These are phyloP conservation scores for Plasmodium fragile DNA, from an alignment of 169 alveolate genomes.

Conservation along the genomic window DNA sequence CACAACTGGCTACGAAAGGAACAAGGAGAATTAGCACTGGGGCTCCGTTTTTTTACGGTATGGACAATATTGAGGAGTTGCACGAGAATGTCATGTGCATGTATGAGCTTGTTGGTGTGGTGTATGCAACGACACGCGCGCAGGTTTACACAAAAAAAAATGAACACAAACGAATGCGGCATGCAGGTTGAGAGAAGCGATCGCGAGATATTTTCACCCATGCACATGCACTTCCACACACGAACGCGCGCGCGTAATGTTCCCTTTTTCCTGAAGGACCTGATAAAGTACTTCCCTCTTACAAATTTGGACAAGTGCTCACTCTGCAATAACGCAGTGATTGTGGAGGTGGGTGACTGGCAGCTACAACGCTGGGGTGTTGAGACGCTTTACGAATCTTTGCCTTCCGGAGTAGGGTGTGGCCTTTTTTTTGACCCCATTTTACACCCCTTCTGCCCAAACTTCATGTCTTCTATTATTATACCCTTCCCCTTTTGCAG, in stretches of 20 bases:
- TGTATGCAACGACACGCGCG: neutral
- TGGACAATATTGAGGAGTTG: neutral
- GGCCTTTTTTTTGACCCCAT: too few relatives aligned
- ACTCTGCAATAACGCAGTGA: constrained; percentile 49
- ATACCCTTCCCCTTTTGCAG: constrained; percentile 13
- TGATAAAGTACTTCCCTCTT: constrained; percentile 58
- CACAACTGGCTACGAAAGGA: constrained; percentile 36
- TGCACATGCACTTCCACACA: neutral
- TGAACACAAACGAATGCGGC: neutral
- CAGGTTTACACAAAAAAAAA: constrained; percentile 9
- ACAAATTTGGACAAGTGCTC: constrained; percentile 58
- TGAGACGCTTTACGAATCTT: neutral
- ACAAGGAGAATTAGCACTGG: constrained; percentile 24
- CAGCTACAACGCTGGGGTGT: neutral
- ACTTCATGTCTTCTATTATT: neutral
- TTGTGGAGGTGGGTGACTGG: constrained; percentile 34
- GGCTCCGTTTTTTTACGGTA: constrained; percentile 65
- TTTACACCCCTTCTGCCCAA: neutral
- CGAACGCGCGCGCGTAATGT: neutral
- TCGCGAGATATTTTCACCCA: neutral
- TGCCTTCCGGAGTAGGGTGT: neutral
- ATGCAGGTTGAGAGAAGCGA: neutral
- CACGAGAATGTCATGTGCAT: neutral
- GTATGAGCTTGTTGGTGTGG: constrained; percentile 3
- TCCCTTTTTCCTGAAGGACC: constrained; percentile 29